Evolutionary conservation across 768 basidiomycete species (phyloP).

Genomic region (Galerina sulciceps): DNA sequence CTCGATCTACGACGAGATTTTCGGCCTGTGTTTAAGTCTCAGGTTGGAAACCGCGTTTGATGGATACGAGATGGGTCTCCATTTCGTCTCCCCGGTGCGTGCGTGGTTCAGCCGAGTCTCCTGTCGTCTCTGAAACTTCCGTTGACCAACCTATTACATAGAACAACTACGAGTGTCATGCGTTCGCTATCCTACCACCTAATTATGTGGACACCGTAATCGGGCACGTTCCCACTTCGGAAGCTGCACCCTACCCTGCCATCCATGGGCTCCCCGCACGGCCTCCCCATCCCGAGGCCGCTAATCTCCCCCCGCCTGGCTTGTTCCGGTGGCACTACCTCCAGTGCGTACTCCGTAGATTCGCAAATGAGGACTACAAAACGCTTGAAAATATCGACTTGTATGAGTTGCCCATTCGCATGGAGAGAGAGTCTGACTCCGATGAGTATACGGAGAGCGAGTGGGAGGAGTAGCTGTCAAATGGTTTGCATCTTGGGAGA

Average conservation of each 20-base stretch:
- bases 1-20: too few relatives aligned
- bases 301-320: slow-evolving; percentile 2
- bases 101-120: too few relatives aligned
- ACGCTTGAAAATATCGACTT: too few relatives aligned
- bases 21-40: too few relatives aligned
- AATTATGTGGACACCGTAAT: neutral
- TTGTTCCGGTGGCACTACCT: slow-evolving; percentile 6
- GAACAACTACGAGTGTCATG: slow-evolving; percentile 4
- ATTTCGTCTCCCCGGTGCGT: too few relatives aligned
- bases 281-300: neutral
- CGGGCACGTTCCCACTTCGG: neutral
- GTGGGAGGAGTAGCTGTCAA: slow-evolving; percentile 3
- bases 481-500: too few relatives aligned
- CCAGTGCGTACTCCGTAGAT: neutral
- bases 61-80: too few relatives aligned
- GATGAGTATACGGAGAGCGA: slow-evolving; percentile 2
- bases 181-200: neutral
- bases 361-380: too few relatives aligned
- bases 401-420: too few relatives aligned
- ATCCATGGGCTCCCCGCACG: slow-evolving; percentile 1
- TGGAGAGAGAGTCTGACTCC: too few relatives aligned
- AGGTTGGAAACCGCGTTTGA: too few relatives aligned
- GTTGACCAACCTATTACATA: slow-evolving; percentile 2
- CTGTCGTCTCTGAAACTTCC: too few relatives aligned
- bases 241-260: neutral